These are phyloP conservation scores for Thelonectria blattea DNA, from an alignment of 2,329 filamentous ascomycete genomes.

Conservation along the genomic window DNA sequence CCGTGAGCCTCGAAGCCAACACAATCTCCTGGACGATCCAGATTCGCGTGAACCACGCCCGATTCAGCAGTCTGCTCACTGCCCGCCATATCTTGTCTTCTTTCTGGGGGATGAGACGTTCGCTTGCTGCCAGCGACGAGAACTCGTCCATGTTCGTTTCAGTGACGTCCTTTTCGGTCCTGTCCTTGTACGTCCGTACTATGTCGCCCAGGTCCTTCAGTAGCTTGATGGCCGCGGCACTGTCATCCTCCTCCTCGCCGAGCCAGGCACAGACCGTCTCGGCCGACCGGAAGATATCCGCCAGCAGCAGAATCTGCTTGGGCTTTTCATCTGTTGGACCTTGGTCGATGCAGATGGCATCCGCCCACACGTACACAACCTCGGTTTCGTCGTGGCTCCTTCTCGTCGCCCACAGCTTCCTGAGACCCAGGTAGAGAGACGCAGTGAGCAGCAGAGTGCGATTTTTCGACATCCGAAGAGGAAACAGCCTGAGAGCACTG, in stretches of 20 bases:
- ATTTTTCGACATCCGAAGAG: neutral
- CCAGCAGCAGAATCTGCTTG: neutral
- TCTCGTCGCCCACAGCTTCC: too few relatives aligned
- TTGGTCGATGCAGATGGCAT: neutral
- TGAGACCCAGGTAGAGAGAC: neutral
- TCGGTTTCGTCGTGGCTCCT: too few relatives aligned
- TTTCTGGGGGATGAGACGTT: neutral
- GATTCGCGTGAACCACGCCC: neutral
- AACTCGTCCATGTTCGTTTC: too few relatives aligned
- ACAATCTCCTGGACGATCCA: neutral
- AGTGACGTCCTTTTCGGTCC: neutral
- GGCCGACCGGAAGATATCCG: neutral
- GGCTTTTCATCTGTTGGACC: neutral
- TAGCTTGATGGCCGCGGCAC: neutral
- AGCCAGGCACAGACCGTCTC: neutral
- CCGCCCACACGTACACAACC: too few relatives aligned
- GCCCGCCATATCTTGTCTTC: neutral
- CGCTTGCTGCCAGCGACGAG: too few relatives aligned
- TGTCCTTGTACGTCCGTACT: neutral
- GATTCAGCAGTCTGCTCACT: neutral
- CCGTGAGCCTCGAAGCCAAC: neutral
- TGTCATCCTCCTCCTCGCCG: neutral
- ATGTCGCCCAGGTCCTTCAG: neutral
- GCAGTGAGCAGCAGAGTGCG: neutral
- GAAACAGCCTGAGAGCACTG: neutral